Conservation (phyloP, 371 early-diverging fungal species). For the Mucor racemosus region DNA sequence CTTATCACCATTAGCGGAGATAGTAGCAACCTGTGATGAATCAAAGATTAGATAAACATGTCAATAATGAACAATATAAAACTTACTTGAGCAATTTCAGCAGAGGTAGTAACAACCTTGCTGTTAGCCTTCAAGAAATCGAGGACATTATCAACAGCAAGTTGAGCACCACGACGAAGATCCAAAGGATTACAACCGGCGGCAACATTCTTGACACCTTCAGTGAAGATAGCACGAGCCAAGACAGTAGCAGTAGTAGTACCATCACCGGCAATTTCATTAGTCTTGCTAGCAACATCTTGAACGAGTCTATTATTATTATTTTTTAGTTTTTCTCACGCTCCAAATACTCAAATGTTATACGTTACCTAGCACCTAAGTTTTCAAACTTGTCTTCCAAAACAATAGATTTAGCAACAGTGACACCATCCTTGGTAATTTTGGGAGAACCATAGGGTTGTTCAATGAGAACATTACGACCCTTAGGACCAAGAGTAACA, state of each 20-base stretch:
- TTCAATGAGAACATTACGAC: constrained; percentile 97
- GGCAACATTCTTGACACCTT: constrained; percentile 98
- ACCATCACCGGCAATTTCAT: constrained; percentile 98
- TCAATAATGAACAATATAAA: background rate
- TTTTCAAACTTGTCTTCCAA: constrained; percentile 98
- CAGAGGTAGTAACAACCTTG: constrained; percentile 90
- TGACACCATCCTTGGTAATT: constrained; percentile 99
- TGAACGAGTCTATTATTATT: constrained; percentile 79
- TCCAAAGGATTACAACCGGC: constrained; percentile 99
- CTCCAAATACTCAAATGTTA: background rate
- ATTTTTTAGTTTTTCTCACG: constrained; percentile 6
- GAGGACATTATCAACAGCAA: constrained; percentile 91
- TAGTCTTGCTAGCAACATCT: constrained; percentile 99
- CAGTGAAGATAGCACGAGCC: constrained; percentile 96
- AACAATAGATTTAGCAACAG: constrained; percentile 96
- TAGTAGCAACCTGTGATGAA: constrained; percentile 83
- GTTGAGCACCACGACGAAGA: constrained; percentile 93
- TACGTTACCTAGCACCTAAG: constrained; percentile 86
- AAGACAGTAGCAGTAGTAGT: constrained; percentile 99
- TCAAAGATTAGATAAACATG: background rate
- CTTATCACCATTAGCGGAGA: constrained; percentile 98
- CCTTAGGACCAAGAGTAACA: constrained; percentile 97
- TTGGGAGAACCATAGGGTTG: constrained; percentile 97
- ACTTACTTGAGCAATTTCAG: constrained; percentile 91
- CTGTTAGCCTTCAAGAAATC: constrained; percentile 85